A percentile compares a stretch with the other conserved stretches of the same genome.
Evolutionary conservation across 2,329 filamentous ascomycete species (phyloP).

Genomic region (Ophiostoma pallidulum): DNA sequence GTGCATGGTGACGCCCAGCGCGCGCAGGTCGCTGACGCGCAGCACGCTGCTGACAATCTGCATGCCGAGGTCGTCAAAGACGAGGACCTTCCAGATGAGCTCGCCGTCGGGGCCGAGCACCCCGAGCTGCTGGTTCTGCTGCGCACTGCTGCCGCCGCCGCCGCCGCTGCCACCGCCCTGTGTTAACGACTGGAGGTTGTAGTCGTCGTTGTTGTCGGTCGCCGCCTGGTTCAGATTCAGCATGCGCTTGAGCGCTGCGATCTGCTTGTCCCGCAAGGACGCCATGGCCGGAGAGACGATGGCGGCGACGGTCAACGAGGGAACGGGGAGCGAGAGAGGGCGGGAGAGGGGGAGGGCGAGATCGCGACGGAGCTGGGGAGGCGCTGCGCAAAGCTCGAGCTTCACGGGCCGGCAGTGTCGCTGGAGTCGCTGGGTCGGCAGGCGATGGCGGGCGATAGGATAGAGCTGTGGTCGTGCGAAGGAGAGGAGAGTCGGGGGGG

Average conservation of each 20-base stretch:
- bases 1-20: conserved; percentile 94
- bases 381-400: too few species aligned
- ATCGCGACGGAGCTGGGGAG: background rate
- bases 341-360: background rate
- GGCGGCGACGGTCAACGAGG: too few species aligned
- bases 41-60: conserved; percentile 97
- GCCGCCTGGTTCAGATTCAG: conserved; percentile 78
- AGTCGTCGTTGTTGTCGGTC: conserved; percentile 46
- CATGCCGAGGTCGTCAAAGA: conserved; percentile 83
- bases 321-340: background rate
- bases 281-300: too few species aligned
- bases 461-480: too few species aligned
- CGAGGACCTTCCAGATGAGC: conserved; percentile 94
- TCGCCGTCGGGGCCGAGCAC: conserved; percentile 81
- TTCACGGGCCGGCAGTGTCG: too few species aligned
- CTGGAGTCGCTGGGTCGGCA: too few species aligned
- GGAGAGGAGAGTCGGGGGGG: too few species aligned
- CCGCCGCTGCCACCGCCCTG: conserved; percentile 33
- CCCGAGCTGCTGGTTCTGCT: conserved; percentile 50
- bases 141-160: conserved; percentile 37
- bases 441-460: too few species aligned
- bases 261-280: conserved; percentile 19
- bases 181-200: too few species aligned
- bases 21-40: conserved; percentile 82
- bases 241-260: conserved; percentile 70